Percentiles rank a stretch among this genome's conserved stretches.
phyloP scores from a whole-genome alignment of 768 basidiomycete genomes.

The Chalciporus sphaerocephalus region DNA sequence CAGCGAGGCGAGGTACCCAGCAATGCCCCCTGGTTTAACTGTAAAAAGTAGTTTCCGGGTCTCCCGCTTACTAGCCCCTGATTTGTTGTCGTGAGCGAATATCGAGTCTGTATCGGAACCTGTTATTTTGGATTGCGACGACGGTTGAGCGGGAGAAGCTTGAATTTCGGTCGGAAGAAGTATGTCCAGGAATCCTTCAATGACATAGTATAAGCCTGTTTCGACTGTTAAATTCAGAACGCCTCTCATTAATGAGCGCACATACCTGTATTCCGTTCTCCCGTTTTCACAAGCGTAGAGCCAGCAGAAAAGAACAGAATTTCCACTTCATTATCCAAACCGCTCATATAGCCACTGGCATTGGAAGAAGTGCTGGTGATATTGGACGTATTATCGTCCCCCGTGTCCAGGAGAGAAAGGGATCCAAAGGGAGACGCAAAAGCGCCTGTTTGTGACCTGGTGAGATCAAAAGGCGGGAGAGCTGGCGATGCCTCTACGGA shows the following conservation, averaged over 20 bases:
- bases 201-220: constrained; percentile 84
- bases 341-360: constrained; percentile 58
- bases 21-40: constrained; percentile 95
- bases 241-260: constrained; percentile 5
- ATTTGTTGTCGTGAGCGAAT: constrained; percentile 31
- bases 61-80: constrained; percentile 30
- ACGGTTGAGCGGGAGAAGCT: background rate
- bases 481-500: constrained; percentile 66
- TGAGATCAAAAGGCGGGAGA: constrained; percentile 45
- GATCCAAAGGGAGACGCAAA: constrained; percentile 71
- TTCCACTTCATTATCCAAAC: constrained; percentile 94
- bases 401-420: constrained; percentile 64
- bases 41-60: constrained; percentile 79
- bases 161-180: constrained; percentile 49
- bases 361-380: constrained; percentile 56
- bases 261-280: constrained; percentile 80
- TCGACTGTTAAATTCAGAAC: background rate
- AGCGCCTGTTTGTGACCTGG: constrained; percentile 31
- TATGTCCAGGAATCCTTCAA: constrained; percentile 95
- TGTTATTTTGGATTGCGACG: constrained; percentile 18
- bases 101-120: constrained; percentile 36
- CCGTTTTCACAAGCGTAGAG: constrained; percentile 79
- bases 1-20: constrained; percentile 91
- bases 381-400: constrained; percentile 64
- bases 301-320: constrained; percentile 91